Conservation (phyloP, 345 rosid species). For the Citrus sp. region DNA sequence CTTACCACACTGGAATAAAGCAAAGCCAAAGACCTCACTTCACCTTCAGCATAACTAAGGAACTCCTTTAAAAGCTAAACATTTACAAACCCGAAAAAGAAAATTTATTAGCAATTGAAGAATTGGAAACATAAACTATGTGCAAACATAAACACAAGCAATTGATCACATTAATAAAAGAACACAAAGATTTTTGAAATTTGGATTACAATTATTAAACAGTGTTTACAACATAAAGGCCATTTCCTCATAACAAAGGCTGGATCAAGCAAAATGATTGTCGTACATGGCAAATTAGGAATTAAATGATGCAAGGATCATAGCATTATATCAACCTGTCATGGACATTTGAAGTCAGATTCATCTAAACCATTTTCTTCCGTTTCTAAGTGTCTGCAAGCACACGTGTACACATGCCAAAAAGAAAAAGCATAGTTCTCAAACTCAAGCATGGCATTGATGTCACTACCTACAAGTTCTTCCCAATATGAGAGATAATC, state of each 20-base stretch:
- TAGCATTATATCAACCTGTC: background rate
- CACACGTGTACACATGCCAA: no score
- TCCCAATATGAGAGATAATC: background rate
- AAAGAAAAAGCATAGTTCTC: no score
- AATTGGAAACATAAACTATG: background rate
- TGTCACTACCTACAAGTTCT: background rate
- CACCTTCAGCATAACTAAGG: constrained; percentile 69
- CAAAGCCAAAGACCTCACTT: constrained; percentile 65
- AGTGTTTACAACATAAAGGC: no score
- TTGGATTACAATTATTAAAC: background rate
- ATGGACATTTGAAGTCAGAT: background rate
- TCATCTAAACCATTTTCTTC: background rate
- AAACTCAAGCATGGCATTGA: background rate
- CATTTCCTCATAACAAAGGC: background rate
- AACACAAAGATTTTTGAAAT: background rate
- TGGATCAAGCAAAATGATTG: background rate
- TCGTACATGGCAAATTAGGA: background rate
- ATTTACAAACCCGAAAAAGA: constrained; percentile 17
- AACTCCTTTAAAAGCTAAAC: constrained; percentile 63
- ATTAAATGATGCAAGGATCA: background rate
- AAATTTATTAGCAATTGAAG: constrained; percentile 6
- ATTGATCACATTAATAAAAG: background rate
- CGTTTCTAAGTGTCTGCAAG: background rate
- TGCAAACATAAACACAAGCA: background rate
- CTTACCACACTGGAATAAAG: constrained; percentile 73